Conservation (phyloP, 352 stramenopile genomes). For the Phytophthora melonis region DNA sequence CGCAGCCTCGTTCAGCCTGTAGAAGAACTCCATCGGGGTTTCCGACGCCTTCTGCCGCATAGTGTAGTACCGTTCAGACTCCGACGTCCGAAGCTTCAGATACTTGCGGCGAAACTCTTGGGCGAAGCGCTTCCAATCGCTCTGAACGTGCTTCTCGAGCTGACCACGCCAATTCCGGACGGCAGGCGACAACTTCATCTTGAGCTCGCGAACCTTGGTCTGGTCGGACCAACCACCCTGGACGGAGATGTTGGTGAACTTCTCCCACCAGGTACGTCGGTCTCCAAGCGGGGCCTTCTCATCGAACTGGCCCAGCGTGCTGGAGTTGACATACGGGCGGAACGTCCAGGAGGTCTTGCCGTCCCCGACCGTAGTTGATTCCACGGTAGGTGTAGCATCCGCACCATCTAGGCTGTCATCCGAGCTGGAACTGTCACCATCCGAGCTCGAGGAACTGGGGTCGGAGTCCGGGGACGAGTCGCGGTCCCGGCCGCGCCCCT, state of each 20-base stretch:
- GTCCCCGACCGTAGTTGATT: no score
- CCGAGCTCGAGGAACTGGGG: no score
- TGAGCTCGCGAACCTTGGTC: background rate
- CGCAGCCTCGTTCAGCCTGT: background rate
- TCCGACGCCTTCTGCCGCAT: background rate
- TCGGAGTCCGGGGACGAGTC: no score
- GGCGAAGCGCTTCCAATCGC: background rate
- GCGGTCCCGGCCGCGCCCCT: no score
- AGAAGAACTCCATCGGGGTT: background rate
- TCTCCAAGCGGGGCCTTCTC: background rate
- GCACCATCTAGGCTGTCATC: no score
- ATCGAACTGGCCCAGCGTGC: background rate
- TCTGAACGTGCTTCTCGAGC: background rate
- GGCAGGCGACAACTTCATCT: background rate
- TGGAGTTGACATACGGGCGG: no score
- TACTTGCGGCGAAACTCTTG: background rate
- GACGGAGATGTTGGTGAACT: no score
- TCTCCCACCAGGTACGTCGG: background rate
- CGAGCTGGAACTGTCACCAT: no score
- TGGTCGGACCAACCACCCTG: background rate
- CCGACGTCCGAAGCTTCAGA: background rate
- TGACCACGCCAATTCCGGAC: slow-evolving; percentile 3
- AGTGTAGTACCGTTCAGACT: background rate
- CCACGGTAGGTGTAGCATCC: no score
- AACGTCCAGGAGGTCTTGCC: no score